A percentile compares a stretch with the other conserved stretches of the same genome.
phyloP scores from a whole-genome alignment of 495 filamentous ascomycete species.

The Lineolata rhizophorae region DNA sequence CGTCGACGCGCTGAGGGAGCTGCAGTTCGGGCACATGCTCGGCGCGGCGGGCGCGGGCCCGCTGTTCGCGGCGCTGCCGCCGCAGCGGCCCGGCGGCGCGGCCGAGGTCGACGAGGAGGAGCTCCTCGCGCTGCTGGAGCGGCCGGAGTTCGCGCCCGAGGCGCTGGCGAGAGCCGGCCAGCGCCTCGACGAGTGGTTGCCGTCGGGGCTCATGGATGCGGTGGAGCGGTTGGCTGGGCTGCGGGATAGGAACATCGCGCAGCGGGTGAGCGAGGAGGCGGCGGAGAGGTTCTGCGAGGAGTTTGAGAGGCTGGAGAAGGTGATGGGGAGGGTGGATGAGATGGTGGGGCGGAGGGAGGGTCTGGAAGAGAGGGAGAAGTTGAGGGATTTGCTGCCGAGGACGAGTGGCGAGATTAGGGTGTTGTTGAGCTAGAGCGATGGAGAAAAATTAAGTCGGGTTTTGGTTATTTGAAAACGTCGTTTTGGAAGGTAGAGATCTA shows the following conservation, averaged over 20 bases:
- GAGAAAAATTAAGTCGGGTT: no score
- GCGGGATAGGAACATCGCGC: conserved; percentile 56
- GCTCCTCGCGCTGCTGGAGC: conserved; percentile 27
- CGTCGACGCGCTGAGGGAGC: conserved; percentile 26
- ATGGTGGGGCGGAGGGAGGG: conserved; percentile 14
- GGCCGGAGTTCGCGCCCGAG: conserved; percentile 39
- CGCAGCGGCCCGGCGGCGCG: not conserved
- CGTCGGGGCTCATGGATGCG: conserved; percentile 81
- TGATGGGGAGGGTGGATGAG: conserved; percentile 36
- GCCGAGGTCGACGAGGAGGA: conserved; percentile 8
- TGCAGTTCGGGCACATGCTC: conserved; percentile 47
- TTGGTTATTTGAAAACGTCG: no score
- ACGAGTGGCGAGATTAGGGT: conserved; percentile 75
- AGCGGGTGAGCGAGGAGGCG: conserved; percentile 60
- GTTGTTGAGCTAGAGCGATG: conserved; percentile 35
- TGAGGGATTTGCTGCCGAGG: conserved; percentile 55
- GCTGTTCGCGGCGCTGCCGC: conserved; percentile 46
- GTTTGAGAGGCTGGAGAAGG: conserved; percentile 71
- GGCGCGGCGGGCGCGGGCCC: conserved; percentile 47
- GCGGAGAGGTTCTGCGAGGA: conserved; percentile 73
- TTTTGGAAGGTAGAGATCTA: no score
- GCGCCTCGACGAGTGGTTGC: conserved; percentile 73
- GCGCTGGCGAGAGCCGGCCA: conserved; percentile 35
- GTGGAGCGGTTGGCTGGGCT: no score
- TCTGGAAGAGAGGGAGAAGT: conserved; percentile 22